Conservation (phyloP, 257 asterid genomes). For the Schizonepeta tenuifolia region DNA sequence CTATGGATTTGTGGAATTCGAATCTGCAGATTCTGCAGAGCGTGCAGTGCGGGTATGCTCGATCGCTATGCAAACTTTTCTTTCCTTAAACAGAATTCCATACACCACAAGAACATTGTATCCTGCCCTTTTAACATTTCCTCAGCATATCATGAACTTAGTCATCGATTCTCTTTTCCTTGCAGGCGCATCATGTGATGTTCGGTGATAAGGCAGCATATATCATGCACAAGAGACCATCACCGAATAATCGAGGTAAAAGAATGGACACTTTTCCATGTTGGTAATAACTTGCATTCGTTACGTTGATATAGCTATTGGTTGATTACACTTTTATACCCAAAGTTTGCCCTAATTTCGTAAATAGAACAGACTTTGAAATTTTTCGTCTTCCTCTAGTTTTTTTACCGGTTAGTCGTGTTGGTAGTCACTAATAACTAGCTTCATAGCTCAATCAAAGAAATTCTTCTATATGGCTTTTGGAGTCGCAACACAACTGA, state of each 20-base stretch:
- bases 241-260: conserved; percentile 41
- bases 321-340: too few species aligned
- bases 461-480: too few species aligned
- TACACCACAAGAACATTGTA: too few species aligned
- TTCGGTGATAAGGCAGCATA: conserved; percentile 50
- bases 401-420: too few species aligned
- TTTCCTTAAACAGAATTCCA: neutral
- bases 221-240: conserved; percentile 46
- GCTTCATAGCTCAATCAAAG: too few species aligned
- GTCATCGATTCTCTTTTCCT: neutral
- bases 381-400: too few species aligned
- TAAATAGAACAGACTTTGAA: too few species aligned
- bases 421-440: too few species aligned
- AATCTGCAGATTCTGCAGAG: conserved; percentile 55
- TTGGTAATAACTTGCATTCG: neutral
- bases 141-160: neutral
- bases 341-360: too few species aligned
- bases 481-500: too few species aligned
- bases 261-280: neutral
- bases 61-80: neutral
- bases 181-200: conserved; percentile 53
- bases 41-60: conserved; percentile 62
- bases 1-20: conserved; percentile 76
- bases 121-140: neutral
- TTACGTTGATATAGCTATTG: neutral